Conservation (phyloP, 306 rosid species). For the Abrus pulchellus region DNA sequence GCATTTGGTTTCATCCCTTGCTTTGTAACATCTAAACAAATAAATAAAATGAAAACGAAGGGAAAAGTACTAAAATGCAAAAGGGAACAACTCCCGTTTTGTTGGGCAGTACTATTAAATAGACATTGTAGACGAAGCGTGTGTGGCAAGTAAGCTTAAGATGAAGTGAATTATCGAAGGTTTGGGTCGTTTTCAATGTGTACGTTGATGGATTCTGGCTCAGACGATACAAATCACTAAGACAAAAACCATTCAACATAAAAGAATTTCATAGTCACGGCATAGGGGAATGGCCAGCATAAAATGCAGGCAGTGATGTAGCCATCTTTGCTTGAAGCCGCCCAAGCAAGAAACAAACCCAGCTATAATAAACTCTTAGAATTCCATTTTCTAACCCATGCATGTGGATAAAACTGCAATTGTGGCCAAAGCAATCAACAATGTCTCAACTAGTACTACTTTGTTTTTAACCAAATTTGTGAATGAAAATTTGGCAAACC, state of each 20-base stretch:
- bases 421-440: conserved; percentile 25
- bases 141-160: neutral
- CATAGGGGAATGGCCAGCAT: conserved; percentile 2
- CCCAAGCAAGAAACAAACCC: conserved; percentile 14
- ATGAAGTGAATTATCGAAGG: neutral
- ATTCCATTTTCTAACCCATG: conserved; percentile 38
- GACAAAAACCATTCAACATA: neutral
- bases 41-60: neutral
- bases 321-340: neutral
- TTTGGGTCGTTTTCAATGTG: neutral
- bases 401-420: conserved; percentile 33
- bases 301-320: neutral
- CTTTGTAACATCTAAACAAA: too few species aligned
- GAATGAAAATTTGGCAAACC: neutral
- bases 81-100: conserved; percentile 18
- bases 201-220: neutral
- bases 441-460: neutral
- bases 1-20: neutral
- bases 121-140: neutral
- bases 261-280: neutral
- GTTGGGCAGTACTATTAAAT: neutral
- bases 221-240: neutral
- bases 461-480: conserved; percentile 27
- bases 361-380: neutral
- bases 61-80: conserved; percentile 19